Evolutionary conservation across 176 grass and related monocot genomes (phyloP), one percentile per base, ranked within the genome.

Genomic region (Eleusine indica): DNA sequence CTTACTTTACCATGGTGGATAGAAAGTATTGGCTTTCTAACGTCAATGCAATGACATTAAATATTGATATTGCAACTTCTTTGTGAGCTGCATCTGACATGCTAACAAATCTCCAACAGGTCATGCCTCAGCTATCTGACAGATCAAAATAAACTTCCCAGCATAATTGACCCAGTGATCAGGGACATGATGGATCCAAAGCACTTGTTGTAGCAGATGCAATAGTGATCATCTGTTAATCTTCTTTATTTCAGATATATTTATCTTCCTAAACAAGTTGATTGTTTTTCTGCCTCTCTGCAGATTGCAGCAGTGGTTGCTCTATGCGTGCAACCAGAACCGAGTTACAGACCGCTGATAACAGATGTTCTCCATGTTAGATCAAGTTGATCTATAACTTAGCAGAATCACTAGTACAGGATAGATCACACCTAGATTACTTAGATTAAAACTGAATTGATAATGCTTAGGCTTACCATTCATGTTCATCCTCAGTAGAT

Each of bases 341-440:
- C 96, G 30, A 99, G 96, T 85, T 99, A 99, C 74, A 89, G 96
- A 82, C 96, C 96, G 37, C 76, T 99, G 38, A 99, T 99, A 67
- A 96, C 96, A 16, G 96, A 99, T 70, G 96, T 99, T 54, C 86
- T 99, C 46, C 96, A 99, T 25, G 25, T 25, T 25, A 25, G 25
- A 25, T 25, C 25, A 25, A 25, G 25, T 25, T 25, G 25, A 25
- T 25, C 25, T 25, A 25, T 25, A 25, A 25, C 25, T 25, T 25
- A 25, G 25, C 25, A 25, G 25, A 25, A 25, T 25, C 25, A 25
- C 25, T 25, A 25, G 25, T 25, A 25, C 25, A 25, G 25, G 25
- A 25, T 25, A 25, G 25, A 25, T 25, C 25, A 25, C 25, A 25
- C 25, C 25, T 25, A 25, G 25, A 25, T 25, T 25, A 25, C n/a